Percentiles rank a stretch among this genome's conserved stretches.
Evolutionary conservation across 805 yeast genomes (phyloP).

Genomic region (Yamadazyma ubonensis): DNA sequence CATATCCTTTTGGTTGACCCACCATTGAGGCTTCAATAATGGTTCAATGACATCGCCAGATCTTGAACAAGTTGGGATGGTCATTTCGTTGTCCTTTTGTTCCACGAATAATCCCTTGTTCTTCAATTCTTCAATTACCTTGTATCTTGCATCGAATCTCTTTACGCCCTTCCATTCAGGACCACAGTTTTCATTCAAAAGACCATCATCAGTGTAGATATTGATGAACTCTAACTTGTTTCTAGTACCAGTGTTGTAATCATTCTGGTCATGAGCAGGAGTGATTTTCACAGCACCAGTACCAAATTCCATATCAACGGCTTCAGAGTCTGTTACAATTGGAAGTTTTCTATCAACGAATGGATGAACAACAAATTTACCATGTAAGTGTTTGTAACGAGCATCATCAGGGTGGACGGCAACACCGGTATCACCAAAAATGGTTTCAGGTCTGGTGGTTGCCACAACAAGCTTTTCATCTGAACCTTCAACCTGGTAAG

Average conservation of each 20-base stretch:
- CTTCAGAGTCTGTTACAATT: constrained; percentile 83
- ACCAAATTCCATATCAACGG: constrained; percentile 99
- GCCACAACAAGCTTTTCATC: constrained; percentile 90
- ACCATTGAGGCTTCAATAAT: constrained; percentile 97
- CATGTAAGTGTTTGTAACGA: constrained; percentile 92
- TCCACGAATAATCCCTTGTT: constrained; percentile 64
- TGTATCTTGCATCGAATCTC: constrained; percentile 90
- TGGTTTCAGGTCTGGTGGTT: constrained; percentile 97
- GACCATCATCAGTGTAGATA: constrained; percentile 89
- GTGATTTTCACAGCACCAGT: constrained; percentile 99
- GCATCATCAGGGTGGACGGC: constrained; percentile 97
- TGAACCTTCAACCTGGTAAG: constrained; percentile 81
- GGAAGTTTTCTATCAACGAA: constrained; percentile 83
- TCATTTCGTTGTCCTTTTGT: constrained; percentile 94
- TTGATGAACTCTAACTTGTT: constrained; percentile 83
- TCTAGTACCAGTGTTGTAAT: constrained; percentile 95
- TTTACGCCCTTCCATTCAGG: constrained; percentile 80
- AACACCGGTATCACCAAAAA: constrained; percentile 96
- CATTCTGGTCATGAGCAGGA: constrained; percentile 97
- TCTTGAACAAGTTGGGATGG: constrained; percentile 90
- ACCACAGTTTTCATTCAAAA: constrained; percentile 88
- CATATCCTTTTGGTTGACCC: constrained; percentile 90
- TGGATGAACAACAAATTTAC: constrained; percentile 89
- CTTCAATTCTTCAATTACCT: constrained; percentile 78
- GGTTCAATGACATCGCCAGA: constrained; percentile 98